A percentile compares a stretch with the other conserved stretches of the same genome.
Conservation (phyloP, 768 basidiomycete species). For the Lentinula raphanica region DNA sequence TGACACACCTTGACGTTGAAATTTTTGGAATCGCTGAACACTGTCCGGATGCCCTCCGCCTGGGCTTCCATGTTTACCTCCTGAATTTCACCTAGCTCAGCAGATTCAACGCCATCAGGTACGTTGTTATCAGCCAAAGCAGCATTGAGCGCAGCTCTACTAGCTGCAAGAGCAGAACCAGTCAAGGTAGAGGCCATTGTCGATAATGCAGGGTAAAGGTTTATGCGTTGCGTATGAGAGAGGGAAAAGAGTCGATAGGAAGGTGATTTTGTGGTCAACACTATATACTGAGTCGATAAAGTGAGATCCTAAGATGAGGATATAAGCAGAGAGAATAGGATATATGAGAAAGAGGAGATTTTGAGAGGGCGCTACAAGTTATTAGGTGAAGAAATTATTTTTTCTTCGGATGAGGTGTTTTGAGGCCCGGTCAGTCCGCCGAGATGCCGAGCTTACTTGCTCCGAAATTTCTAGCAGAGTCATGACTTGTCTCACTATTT, state of each 20-base stretch:
- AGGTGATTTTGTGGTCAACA: background rate
- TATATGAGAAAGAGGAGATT: background rate
- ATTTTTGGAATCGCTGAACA: slow-evolving; percentile 87
- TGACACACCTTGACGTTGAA: slow-evolving; percentile 90
- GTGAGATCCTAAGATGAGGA: background rate
- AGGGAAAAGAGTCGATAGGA: background rate
- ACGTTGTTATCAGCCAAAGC: slow-evolving; percentile 57
- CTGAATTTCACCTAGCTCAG: slow-evolving; percentile 81
- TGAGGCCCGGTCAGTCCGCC: background rate
- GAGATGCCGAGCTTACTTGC: background rate
- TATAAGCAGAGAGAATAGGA: background rate
- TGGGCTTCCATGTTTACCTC: slow-evolving; percentile 83
- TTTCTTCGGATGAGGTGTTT: background rate
- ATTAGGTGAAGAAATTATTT: background rate
- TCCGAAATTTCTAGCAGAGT: slow-evolving; percentile 26
- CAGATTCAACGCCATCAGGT: slow-evolving; percentile 28
- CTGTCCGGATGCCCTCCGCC: slow-evolving; percentile 80
- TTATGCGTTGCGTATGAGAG: too few species aligned
- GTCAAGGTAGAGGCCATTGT: slow-evolving; percentile 50
- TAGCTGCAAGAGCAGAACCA: slow-evolving; percentile 66
- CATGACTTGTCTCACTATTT: slow-evolving; percentile 17
- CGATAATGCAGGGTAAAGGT: slow-evolving; percentile 7
- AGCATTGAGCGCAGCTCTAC: slow-evolving; percentile 71
- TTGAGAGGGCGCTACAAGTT: background rate
- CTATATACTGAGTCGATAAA: background rate